phyloP scores from a whole-genome alignment of 176 grass and related monocot genomes.

The Hyparrhenia diplandra region DNA sequence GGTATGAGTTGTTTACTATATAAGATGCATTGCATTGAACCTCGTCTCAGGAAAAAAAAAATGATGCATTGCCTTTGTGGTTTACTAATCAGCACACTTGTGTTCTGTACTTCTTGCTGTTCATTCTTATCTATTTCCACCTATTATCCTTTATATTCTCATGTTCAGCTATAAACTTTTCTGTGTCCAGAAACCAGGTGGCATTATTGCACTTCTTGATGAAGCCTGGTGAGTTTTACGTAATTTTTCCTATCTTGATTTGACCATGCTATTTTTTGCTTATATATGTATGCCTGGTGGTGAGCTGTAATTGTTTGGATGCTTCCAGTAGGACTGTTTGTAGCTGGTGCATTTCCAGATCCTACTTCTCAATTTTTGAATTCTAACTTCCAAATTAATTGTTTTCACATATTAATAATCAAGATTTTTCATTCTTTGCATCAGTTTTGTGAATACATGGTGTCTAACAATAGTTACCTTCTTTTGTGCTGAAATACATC shows the following conservation, averaged over 20 bases:
- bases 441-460: slow-evolving; percentile 25
- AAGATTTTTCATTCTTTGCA: not conserved
- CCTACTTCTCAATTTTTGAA: not conserved
- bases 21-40: not conserved
- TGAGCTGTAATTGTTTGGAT: slow-evolving; percentile 17
- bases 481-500: slow-evolving; percentile 15
- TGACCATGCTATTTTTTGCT: not conserved
- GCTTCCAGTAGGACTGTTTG: slow-evolving; percentile 1
- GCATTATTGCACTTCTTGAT: slow-evolving; percentile 90
- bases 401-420: slow-evolving; percentile 14
- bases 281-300: too few relatives aligned
- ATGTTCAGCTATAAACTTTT: slow-evolving; percentile 24
- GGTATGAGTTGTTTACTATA: slow-evolving; percentile 35
- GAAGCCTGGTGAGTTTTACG: slow-evolving; percentile 85
- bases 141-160: slow-evolving; percentile 21
- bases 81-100: slow-evolving; percentile 4
- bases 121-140: slow-evolving; percentile 14
- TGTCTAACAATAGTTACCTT: slow-evolving; percentile 35
- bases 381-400: slow-evolving; percentile 8
- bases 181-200: slow-evolving; percentile 94
- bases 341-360: slow-evolving; percentile 1
- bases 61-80: not conserved
- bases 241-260: not conserved
- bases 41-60: not conserved
- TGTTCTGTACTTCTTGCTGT: not conserved